phyloP scores from a whole-genome alignment of 2,329 filamentous ascomycete genomes.

The Bimuria novae-zelandiae region DNA sequence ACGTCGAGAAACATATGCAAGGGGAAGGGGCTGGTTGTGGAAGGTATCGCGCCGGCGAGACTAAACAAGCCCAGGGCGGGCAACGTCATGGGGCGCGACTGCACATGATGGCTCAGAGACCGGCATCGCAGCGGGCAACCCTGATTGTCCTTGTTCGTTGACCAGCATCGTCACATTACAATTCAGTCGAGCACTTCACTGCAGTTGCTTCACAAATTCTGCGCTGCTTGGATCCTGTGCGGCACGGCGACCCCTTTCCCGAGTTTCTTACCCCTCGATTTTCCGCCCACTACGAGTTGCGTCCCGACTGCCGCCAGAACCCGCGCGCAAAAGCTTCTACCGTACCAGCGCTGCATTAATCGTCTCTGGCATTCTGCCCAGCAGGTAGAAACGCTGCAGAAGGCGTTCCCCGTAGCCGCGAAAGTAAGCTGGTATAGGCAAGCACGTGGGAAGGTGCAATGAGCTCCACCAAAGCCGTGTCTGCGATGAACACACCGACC shows the following conservation, averaged over 20 bases:
- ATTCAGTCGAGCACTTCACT: not conserved
- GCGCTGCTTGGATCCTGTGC: not conserved
- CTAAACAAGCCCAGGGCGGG: slow-evolving; percentile 12
- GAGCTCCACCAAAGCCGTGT: slow-evolving; percentile 23
- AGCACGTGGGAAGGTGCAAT: no score
- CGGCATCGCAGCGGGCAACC: not conserved
- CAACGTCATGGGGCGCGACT: slow-evolving; percentile 17
- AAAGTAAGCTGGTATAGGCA: no score
- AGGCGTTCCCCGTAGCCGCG: no score
- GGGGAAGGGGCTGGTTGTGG: slow-evolving; percentile 14
- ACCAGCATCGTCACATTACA: not conserved
- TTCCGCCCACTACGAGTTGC: not conserved
- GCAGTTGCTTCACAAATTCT: not conserved
- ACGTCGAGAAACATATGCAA: slow-evolving; percentile 5
- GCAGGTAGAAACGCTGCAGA: not conserved
- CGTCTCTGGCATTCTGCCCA: not conserved
- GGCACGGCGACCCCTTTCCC: not conserved
- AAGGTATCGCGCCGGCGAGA: slow-evolving; percentile 13
- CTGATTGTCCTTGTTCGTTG: not conserved
- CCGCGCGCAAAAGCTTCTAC: not conserved
- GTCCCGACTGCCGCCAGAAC: not conserved
- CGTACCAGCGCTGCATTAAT: not conserved
- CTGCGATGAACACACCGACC: slow-evolving; percentile 16
- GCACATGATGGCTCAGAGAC: slow-evolving; percentile 9
- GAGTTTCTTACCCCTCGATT: slow-evolving; percentile 8